phyloP scores from a whole-genome alignment of 331 rosid species.

The Acacia pycnantha region DNA sequence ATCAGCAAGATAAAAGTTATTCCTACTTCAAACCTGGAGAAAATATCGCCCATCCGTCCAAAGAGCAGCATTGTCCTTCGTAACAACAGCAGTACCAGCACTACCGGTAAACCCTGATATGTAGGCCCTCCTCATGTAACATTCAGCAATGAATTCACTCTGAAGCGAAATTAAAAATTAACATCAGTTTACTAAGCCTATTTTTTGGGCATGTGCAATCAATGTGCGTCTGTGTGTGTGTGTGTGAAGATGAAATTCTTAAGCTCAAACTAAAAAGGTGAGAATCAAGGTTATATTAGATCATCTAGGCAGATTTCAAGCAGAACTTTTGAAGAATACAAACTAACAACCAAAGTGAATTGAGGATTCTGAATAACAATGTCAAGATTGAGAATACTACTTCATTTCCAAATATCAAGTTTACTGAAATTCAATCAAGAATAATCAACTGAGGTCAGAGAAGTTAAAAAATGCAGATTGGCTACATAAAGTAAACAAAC shows the following conservation, averaged over 20 bases:
- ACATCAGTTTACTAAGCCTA: background rate
- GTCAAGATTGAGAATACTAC: background rate
- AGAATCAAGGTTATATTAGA: background rate
- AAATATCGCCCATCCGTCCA: conserved; percentile 99
- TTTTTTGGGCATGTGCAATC: background rate
- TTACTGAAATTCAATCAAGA: background rate
- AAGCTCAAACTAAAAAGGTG: conserved; percentile 1
- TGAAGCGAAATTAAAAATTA: conserved; percentile 28
- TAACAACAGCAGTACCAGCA: conserved; percentile 93
- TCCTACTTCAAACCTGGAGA: conserved; percentile 69
- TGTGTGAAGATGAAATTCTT: background rate
- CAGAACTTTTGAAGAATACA: background rate
- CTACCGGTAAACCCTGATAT: conserved; percentile 91
- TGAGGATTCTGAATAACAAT: background rate
- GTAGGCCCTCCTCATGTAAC: conserved; percentile 80
- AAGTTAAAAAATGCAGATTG: background rate
- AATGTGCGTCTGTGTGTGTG: too few species aligned
- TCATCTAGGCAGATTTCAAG: background rate
- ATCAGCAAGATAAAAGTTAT: background rate
- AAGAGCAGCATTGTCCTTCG: conserved; percentile 88
- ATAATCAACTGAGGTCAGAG: background rate
- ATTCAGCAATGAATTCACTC: conserved; percentile 98
- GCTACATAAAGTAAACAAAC: background rate
- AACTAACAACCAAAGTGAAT: background rate
- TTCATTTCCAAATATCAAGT: background rate